Evolutionary conservation across 2,329 filamentous ascomycete genomes (phyloP).

Genomic region (Aspergillus pseudotamarii): DNA sequence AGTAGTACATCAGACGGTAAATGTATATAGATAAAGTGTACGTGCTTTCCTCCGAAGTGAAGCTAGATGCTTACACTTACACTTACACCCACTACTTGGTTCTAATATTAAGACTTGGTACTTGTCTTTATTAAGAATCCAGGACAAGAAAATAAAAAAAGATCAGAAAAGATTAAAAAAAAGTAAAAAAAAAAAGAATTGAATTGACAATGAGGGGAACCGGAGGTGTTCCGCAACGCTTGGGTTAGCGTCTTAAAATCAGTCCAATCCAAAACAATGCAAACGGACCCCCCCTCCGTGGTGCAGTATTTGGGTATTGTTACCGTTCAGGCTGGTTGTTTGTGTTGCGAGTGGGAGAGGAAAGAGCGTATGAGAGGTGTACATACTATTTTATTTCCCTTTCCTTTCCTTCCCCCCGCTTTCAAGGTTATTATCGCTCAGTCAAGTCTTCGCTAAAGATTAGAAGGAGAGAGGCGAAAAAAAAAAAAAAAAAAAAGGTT

Average conservation of each 20-base stretch:
- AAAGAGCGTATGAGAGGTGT: not conserved
- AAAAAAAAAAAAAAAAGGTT: not conserved
- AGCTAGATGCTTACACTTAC: not conserved
- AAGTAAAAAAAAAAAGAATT: not conserved
- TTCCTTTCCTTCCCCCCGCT: not conserved
- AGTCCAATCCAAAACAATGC: conserved; percentile 3
- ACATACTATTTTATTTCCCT: too few species aligned
- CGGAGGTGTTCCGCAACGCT: conserved; percentile 7
- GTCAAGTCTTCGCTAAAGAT: not conserved
- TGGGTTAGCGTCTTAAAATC: conserved; percentile 4
- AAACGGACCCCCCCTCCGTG: not conserved
- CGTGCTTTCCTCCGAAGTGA: too few species aligned
- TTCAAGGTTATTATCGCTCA: not conserved
- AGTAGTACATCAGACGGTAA: not conserved
- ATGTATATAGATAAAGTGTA: not conserved
- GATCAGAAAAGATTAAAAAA: too few species aligned
- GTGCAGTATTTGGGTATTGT: conserved; percentile 2
- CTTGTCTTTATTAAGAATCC: not conserved
- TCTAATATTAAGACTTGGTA: not conserved
- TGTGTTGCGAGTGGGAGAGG: not conserved
- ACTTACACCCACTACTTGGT: not conserved
- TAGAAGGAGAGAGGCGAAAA: too few species aligned
- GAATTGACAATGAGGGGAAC: conserved; percentile 9
- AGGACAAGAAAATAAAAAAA: not conserved
- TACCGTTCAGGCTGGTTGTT: not conserved